Evolutionary conservation across 2,329 filamentous ascomycete genomes (phyloP), one percentile per base, ranked within the genome.

Genomic region (Claviceps sp.): DNA sequence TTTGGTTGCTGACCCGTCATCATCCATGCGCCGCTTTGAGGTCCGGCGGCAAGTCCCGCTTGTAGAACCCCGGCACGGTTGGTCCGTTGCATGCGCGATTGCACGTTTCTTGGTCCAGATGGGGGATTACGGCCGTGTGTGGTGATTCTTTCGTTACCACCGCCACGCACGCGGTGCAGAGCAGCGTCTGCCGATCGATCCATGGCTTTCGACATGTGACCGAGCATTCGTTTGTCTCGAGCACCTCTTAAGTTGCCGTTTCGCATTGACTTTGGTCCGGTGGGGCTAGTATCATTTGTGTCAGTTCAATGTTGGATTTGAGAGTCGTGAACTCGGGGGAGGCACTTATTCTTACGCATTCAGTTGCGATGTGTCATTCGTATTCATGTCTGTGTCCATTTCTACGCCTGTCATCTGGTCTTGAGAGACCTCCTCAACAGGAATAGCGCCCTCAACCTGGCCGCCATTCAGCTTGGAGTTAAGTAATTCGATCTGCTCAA

Each of bases 221-320:
- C 88, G 52, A 96, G 75, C 74, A 96, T 82, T 55, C 88, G 82
- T 66, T 89, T 89, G 54, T 87, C 85, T 58, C 87, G 82, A 51
- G 80, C 77, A 52, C 76, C 73, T 52, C 77, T 69, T 51, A 65
- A 64, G 60, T 72, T 79, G 50, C 80, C 80, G 65, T 85, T 88
- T 62, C 93, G 86, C 89, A 97, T 95, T 37, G 90, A 89, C 66
- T 90, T 93, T 18, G 93, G 93, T 52, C 91, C 93, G 49, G 89
- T 97, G 9, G 93, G 93, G 63, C 91, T 96, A 62, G 54, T 26
- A 6, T 26, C 41, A 3, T 50, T 48, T 34, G 52, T 14, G 45
- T 47, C 37, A 44, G 40, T 7, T 48, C 18, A 44, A 49, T 18
- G 36, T 5, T 36, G 14, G 13, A 45, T 30, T 14, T 38, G 24